These are phyloP conservation scores for Wallacemonas sp. DNA, from an alignment of 208 protist genomes.

Conservation along the genomic window DNA sequence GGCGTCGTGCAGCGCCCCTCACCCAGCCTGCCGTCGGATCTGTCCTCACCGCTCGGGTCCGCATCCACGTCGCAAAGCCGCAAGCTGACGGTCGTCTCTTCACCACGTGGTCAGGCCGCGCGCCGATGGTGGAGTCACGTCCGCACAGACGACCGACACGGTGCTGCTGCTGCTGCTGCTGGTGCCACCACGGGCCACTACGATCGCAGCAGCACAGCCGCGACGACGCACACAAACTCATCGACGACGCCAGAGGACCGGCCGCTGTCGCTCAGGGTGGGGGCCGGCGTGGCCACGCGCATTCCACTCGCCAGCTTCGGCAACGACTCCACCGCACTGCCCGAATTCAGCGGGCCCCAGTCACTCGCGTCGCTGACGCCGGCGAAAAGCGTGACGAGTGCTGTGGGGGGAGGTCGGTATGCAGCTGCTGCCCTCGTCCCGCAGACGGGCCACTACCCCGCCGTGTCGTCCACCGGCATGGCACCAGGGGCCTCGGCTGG, in stretches of 20 bases:
- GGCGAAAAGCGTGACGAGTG: conserved; percentile 9
- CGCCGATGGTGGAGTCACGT: conserved; percentile 2
- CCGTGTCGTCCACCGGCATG: background rate
- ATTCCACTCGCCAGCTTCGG: background rate
- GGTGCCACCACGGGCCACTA: background rate
- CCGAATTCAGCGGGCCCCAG: conserved; percentile 12
- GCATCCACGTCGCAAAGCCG: no score
- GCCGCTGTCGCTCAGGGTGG: background rate
- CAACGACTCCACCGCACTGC: background rate
- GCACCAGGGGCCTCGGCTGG: background rate
- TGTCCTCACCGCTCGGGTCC: no score
- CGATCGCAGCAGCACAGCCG: background rate
- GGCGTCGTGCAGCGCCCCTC: background rate
- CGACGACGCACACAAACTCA: background rate
- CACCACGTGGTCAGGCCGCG: background rate
- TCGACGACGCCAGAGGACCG: background rate
- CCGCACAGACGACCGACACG: background rate
- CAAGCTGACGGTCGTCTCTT: background rate
- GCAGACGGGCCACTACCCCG: background rate
- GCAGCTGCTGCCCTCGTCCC: background rate
- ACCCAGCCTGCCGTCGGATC: no score
- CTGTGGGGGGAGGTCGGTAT: background rate
- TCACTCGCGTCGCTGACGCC: background rate
- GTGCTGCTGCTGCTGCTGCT: background rate
- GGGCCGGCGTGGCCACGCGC: background rate